phyloP scores from a whole-genome alignment of 1,284 basidiomycete species.

The Prillingera fragicola region DNA sequence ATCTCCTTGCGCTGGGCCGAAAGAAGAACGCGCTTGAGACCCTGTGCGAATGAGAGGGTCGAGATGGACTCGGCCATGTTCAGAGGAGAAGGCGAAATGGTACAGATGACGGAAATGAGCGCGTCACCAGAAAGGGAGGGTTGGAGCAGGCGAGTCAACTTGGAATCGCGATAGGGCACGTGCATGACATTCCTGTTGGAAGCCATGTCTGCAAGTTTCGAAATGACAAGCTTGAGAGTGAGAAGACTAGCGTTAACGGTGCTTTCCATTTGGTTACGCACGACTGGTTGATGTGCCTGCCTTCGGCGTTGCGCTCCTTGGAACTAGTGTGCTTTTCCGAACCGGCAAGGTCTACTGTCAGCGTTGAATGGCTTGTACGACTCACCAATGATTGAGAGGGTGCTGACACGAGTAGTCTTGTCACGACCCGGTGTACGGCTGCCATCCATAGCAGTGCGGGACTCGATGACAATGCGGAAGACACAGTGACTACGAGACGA shows the following conservation, averaged over 20 bases:
- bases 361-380: slow-evolving; percentile 4
- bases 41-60: slow-evolving; percentile 74
- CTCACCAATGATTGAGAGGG: slow-evolving; percentile 52
- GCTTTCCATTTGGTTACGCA: no score
- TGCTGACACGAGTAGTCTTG: slow-evolving; percentile 57
- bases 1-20: slow-evolving; percentile 89
- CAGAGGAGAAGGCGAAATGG: slow-evolving; percentile 70
- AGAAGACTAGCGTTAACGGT: slow-evolving; percentile 56
- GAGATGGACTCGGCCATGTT: slow-evolving; percentile 74
- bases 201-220: slow-evolving; percentile 78
- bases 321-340: slow-evolving; percentile 92
- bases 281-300: slow-evolving; percentile 77
- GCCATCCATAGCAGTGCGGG: slow-evolving; percentile 11
- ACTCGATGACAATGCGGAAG: slow-evolving; percentile 66
- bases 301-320: slow-evolving; percentile 84
- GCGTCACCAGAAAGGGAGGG: slow-evolving; percentile 92
- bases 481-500: slow-evolving; percentile 90
- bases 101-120: slow-evolving; percentile 92
- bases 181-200: slow-evolving; percentile 76
- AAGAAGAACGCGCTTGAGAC: slow-evolving; percentile 55
- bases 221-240: slow-evolving; percentile 83
- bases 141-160: slow-evolving; percentile 86
- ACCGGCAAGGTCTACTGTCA: slow-evolving; percentile 81
- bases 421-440: slow-evolving; percentile 16
- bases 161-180: slow-evolving; percentile 92